A percentile compares a stretch with the other conserved stretches of the same genome.
These are phyloP conservation scores for Eimeria acervulina DNA, from an alignment of 169 alveolate species.

Conservation along the genomic window DNA sequence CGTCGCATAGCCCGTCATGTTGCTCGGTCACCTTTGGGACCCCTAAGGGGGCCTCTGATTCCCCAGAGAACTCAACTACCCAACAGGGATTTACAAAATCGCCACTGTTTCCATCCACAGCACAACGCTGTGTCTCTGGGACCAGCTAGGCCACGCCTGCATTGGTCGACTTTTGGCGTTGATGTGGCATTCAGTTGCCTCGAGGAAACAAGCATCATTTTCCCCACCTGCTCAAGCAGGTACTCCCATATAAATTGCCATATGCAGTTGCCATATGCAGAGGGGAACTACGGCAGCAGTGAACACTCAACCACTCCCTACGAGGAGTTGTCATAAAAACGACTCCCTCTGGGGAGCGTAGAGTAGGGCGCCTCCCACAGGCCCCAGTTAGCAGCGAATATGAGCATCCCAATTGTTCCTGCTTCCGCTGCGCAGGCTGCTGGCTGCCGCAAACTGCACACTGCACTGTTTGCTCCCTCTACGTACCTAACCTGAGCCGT, in stretches of 20 bases:
- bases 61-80: background rate
- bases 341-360: background rate
- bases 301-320: background rate
- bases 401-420: background rate
- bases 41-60: background rate
- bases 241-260: background rate
- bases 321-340: background rate
- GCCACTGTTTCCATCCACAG: background rate
- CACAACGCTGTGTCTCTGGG: background rate
- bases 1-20: background rate
- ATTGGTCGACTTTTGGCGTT: background rate
- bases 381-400: conserved; percentile 2
- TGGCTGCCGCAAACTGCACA: conserved; percentile 10
- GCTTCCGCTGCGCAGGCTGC: background rate
- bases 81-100: background rate
- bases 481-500: conserved; percentile 14
- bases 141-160: background rate
- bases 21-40: background rate
- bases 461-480: conserved; percentile 17
- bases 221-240: background rate
- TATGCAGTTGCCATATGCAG: background rate
- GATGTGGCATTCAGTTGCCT: background rate
- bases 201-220: background rate
- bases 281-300: background rate
- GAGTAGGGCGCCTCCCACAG: background rate